A percentile compares a stretch with the other conserved stretches of the same genome.
Conservation (phyloP, 2,329 filamentous ascomycete genomes). For the Catunica adiposa region DNA sequence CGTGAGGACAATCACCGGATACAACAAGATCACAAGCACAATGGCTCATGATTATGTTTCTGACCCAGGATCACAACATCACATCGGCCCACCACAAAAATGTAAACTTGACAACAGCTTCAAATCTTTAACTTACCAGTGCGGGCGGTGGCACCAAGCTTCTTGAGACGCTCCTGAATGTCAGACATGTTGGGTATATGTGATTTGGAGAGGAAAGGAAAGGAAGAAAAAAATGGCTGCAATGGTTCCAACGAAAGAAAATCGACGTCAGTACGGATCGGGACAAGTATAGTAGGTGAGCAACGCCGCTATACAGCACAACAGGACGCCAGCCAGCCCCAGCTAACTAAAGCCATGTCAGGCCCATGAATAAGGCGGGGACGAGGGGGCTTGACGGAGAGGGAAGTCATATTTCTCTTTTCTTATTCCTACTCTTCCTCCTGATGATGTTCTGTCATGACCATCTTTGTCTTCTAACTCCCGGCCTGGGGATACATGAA, state of each 20-base stretch:
- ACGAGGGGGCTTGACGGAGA: background rate
- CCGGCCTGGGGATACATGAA: too few species aligned
- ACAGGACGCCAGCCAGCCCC: background rate
- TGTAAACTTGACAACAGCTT: background rate
- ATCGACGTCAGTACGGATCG: slow-evolving; percentile 19
- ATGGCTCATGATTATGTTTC: background rate
- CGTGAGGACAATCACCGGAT: background rate
- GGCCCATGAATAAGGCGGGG: too few species aligned
- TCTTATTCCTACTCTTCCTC: too few species aligned
- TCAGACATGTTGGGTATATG: slow-evolving; percentile 32
- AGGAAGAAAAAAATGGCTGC: slow-evolving; percentile 13
- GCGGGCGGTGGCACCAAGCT: slow-evolving; percentile 37
- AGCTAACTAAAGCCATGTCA: background rate
- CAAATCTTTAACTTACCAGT: slow-evolving; percentile 41
- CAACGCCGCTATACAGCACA: background rate
- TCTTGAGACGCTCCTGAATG: slow-evolving; percentile 43
- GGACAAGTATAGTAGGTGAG: background rate
- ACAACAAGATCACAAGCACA: background rate
- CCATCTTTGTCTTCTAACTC: too few species aligned
- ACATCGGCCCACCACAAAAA: background rate
- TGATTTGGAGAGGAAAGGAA: slow-evolving; percentile 16
- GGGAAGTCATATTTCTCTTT: too few species aligned
- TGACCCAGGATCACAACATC: background rate
- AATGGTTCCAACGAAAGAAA: slow-evolving; percentile 16
- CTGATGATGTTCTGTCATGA: too few species aligned